Percentiles rank a stretch among this genome's conserved stretches.
Conservation (phyloP, 179 eudicot species). For the Heliamphora pulchella region DNA sequence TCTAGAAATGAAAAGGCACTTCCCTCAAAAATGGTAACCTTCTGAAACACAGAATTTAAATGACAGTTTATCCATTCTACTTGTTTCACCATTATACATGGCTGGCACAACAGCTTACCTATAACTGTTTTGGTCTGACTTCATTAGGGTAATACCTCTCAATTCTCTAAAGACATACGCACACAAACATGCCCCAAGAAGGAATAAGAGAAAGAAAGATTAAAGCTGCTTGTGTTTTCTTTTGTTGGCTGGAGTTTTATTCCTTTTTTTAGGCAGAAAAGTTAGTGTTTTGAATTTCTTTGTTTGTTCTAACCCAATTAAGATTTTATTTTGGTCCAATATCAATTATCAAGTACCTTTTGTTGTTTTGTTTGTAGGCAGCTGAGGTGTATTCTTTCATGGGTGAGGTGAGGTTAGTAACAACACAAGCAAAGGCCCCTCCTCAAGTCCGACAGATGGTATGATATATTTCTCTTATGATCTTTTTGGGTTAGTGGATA, state of each 20-base stretch:
- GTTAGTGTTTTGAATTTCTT: neutral
- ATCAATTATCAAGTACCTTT: neutral
- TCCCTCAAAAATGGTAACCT: constrained; percentile 36
- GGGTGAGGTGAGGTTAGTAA: constrained; percentile 33
- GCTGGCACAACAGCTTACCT: neutral
- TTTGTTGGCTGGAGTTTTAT: neutral
- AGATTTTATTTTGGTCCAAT: neutral
- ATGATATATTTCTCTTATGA: constrained; percentile 13
- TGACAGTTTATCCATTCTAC: neutral
- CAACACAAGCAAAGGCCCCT: constrained; percentile 55
- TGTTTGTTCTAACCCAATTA: neutral
- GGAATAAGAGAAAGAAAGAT: neutral
- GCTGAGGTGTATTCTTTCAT: constrained; percentile 33
- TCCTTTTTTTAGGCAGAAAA: neutral
- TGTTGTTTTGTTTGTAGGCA: constrained; percentile 31
- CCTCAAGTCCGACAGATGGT: constrained; percentile 62
- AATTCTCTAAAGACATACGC: neutral
- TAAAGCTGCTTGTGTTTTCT: neutral
- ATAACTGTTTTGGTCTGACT: neutral
- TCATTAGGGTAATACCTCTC: neutral
- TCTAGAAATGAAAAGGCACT: constrained; percentile 33
- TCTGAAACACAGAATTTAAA: constrained; percentile 3
- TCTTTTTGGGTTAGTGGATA: neutral
- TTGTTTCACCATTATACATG: neutral
- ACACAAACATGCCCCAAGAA: neutral